Conservation (phyloP, 257 asterid species). For the Ehretia macrophylla region DNA sequence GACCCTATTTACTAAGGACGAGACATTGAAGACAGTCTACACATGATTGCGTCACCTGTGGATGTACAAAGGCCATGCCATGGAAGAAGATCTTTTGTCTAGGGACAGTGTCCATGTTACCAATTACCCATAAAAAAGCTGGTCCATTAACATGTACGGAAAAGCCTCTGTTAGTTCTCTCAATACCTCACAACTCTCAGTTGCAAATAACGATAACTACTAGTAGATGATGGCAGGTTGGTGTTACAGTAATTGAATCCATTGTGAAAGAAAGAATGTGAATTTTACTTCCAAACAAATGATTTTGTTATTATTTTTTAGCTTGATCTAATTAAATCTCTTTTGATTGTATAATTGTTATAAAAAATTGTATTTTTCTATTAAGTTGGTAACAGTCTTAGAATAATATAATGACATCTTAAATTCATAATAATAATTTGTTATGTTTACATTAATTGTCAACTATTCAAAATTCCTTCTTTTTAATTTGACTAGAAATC, state of each 20-base stretch:
- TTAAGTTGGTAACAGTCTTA: too few relatives aligned
- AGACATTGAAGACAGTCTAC: background rate
- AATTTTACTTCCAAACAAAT: too few relatives aligned
- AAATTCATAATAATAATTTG: too few relatives aligned
- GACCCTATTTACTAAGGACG: background rate
- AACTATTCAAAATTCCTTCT: too few relatives aligned
- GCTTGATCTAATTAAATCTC: too few relatives aligned
- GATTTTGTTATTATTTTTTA: too few relatives aligned
- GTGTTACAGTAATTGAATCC: background rate
- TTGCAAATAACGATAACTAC: slow-evolving; percentile 28
- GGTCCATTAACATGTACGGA: slow-evolving; percentile 22
- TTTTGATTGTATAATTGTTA: too few relatives aligned
- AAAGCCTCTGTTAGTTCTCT: slow-evolving; percentile 12
- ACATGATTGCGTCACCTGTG: slow-evolving; percentile 10
- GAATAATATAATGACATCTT: too few relatives aligned
- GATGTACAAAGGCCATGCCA: background rate
- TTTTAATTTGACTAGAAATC: too few relatives aligned
- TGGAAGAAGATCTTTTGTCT: slow-evolving; percentile 21
- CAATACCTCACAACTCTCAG: background rate
- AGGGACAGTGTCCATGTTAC: slow-evolving; percentile 20
- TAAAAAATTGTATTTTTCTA: too few relatives aligned
- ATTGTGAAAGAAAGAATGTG: background rate
- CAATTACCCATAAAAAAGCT: slow-evolving; percentile 25
- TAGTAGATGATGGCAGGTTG: background rate
- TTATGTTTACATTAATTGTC: too few relatives aligned